Base-by-base conservation (phyloP, 1,284 basidiomycete species). In the Gomphus bonarii region DNA sequence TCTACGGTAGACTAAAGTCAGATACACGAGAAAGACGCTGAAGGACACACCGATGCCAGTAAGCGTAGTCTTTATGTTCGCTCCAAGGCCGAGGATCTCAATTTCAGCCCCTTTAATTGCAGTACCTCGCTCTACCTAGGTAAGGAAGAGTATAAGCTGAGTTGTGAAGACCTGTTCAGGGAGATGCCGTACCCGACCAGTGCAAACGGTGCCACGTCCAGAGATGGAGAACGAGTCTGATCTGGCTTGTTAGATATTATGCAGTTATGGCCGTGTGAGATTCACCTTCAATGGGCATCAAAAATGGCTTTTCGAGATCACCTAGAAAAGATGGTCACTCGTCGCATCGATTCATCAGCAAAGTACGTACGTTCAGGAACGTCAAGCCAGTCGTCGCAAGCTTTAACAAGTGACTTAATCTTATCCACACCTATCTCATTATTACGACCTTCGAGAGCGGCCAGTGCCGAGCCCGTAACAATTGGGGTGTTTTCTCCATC, bases 401-500 rank as follows among this genome's bases (percentile, higher is more conserved):
- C 85, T 60, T 85, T 75, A 70, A 98, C 83, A 56, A 99, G 78
- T 71, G 91, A 90, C 63, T 82, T 63, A 62, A 99, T 88, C 72
- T 95, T 95, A 61, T 79, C 73, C 48, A 78, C 75, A 63, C 97
- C 97, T 69, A 88, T 86, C 62, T 89, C 85, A 8, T 80, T 73
- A 64, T 94, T 78, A 49, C 84, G 80, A 54, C 88, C 88, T 68
- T 99, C 93, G 61, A 99, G 80, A 57, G 95, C 95, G 61, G 94
- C 93, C 57, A 99, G 78, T 59, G 97, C 97, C 38, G 94, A 95
- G 57, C 97, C 97, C 85, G 92, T 92, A 66, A 99, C 73, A 68
- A 99, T 97, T 42, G 97, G 97, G 0, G 97, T 98, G 67, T 88
- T 82, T 72, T 99, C 97, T 60, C 97, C 97, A 66, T 99, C 95